Conservation (phyloP, 2,329 filamentous ascomycete species). For the Lithohypha guttulata region DNA sequence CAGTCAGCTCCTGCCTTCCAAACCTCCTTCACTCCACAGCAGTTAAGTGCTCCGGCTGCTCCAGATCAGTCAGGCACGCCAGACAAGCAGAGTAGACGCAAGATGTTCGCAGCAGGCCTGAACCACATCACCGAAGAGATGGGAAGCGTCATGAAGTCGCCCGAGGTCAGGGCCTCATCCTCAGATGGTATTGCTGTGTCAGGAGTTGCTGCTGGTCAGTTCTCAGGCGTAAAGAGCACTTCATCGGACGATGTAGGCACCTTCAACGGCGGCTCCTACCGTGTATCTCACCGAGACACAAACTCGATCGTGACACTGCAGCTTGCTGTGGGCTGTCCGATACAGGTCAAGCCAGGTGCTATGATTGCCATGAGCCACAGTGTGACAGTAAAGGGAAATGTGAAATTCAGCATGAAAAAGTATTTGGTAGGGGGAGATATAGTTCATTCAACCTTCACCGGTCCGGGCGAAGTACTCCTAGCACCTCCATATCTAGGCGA, state of each 20-base stretch:
- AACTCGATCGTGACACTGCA: conserved; percentile 87
- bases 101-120: neutral
- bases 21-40: conserved; percentile 19
- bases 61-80: conserved; percentile 4
- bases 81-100: conserved; percentile 2
- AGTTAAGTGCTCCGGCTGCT: conserved; percentile 15
- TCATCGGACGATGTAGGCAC: conserved; percentile 79
- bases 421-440: conserved; percentile 74
- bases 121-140: conserved; percentile 13
- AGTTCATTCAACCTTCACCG: conserved; percentile 67
- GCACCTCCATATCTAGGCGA: conserved; percentile 74
- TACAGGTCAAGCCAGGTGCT: conserved; percentile 68
- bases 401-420: conserved; percentile 88
- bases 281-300: conserved; percentile 82
- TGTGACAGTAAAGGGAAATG: conserved; percentile 66
- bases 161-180: conserved; percentile 5
- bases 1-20: conserved; percentile 18
- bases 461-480: conserved; percentile 80
- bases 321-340: conserved; percentile 75
- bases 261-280: conserved; percentile 91
- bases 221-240: conserved; percentile 52
- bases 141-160: conserved; percentile 14
- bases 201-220: conserved; percentile 36
- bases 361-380: conserved; percentile 95
- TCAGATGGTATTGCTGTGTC: neutral